Evolutionary conservation across 2,329 filamentous ascomycete species (phyloP), one percentile per base, ranked within the genome.

Genomic region (Diaporthe sp.): DNA sequence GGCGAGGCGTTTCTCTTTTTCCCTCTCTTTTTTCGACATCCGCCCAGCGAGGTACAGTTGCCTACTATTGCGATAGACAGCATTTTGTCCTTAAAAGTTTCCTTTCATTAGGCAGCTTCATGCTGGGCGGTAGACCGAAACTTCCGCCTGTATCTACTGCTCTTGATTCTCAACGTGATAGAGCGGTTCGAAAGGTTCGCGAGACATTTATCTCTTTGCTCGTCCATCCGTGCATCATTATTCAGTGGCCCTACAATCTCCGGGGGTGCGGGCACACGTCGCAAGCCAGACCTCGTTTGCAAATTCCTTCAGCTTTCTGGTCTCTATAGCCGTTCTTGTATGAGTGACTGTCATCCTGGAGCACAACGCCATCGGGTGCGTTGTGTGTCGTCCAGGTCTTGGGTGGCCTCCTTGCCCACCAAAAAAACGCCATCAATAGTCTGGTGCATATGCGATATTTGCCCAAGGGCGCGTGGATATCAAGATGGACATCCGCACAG

Each of bases 141-240:
- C 78, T 75, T 85, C 93, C 88, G 91, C 92, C 92, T 92, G 93
- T 95, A 95, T 95, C 93, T 95, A 92, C 93, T 94, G 92, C 93
- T 92, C 92, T 94, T 90, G 93, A 90, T 92, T 85, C 86, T 85
- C 84, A 87, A 76, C 88, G 88, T 95, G 93, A 94, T 90, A 91
- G 92, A 92, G 93, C 92, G 88, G 93, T 93, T 95, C 93, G 93
- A 94, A 93, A 92, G 92, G 92, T 92, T 65, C 34, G 61, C 34
- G 58, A 65, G 58, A 55, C 49, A 55, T 65, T 46, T 37, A 62
- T 55, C 31, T 51, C n/a, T 44, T 73, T 15, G 44, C n/a, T 57
- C 3, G 15, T 37, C 8, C 25, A 42, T 39, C 13, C 46, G 37
- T 46, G 42, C 28, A 34, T 28, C 34, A n/a, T 53, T 25, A 46